Conservation (phyloP, 805 yeast genomes). For the Starmerella kuoi region DNA sequence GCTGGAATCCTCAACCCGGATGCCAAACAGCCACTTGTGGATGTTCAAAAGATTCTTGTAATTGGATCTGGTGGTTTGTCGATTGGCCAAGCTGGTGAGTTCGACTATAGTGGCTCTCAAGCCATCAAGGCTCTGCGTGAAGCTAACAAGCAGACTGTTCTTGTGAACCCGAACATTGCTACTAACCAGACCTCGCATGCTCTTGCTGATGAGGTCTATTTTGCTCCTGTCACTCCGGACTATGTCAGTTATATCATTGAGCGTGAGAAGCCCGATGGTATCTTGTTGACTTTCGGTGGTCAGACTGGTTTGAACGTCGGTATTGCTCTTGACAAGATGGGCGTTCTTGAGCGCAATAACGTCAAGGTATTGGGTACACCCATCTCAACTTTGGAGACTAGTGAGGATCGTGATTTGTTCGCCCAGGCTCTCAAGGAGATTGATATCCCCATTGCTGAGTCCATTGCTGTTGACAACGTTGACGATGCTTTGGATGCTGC, state of each 20-base stretch:
- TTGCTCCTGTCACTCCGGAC: slow-evolving; percentile 92
- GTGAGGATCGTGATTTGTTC: slow-evolving; percentile 94
- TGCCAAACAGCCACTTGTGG: slow-evolving; percentile 41
- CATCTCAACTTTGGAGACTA: slow-evolving; percentile 84
- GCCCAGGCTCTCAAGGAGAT: slow-evolving; percentile 93
- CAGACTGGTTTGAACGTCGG: slow-evolving; percentile 97
- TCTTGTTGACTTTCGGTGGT: slow-evolving; percentile 93
- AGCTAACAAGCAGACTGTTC: slow-evolving; percentile 70
- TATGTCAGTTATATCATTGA: slow-evolving; percentile 90
- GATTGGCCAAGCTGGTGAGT: slow-evolving; percentile 97
- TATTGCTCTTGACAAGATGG: slow-evolving; percentile 87
- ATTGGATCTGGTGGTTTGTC: slow-evolving; percentile 96
- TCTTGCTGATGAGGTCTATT: slow-evolving; percentile 89
- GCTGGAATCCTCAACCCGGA: slow-evolving; percentile 31
- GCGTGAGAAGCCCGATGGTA: slow-evolving; percentile 93
- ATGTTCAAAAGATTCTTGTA: slow-evolving; percentile 74
- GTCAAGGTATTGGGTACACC: slow-evolving; percentile 97
- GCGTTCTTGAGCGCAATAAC: slow-evolving; percentile 77
- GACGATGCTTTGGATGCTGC: slow-evolving; percentile 94
- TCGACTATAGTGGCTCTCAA: slow-evolving; percentile 90
- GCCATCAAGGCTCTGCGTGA: slow-evolving; percentile 92
- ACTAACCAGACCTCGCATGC: slow-evolving; percentile 94
- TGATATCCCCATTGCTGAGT: slow-evolving; percentile 90
- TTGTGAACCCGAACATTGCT: slow-evolving; percentile 92
- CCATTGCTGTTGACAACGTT: slow-evolving; percentile 85